These are phyloP conservation scores for Colletotrichum sp. DNA, from an alignment of 2,329 filamentous ascomycete species.

Conservation along the genomic window DNA sequence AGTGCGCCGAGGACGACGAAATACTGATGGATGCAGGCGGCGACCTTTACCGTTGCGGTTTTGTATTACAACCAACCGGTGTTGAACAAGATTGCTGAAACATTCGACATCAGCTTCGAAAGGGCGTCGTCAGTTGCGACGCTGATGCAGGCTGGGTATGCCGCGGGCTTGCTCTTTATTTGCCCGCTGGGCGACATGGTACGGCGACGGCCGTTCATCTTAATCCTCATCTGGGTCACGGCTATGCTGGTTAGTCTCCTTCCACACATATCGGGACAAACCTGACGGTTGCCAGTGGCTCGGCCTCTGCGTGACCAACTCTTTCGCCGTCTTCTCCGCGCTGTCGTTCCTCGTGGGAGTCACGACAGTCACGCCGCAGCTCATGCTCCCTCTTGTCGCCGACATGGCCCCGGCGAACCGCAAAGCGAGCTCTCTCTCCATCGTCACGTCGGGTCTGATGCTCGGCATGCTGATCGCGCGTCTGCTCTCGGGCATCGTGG, in stretches of 20 bases:
- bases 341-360: slow-evolving; percentile 77
- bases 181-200: slow-evolving; percentile 78
- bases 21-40: slow-evolving; percentile 39
- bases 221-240: slow-evolving; percentile 70
- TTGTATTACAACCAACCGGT: slow-evolving; percentile 85
- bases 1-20: neutral
- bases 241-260: slow-evolving; percentile 62
- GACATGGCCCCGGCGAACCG: slow-evolving; percentile 75
- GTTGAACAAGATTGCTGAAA: slow-evolving; percentile 73
- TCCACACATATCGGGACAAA: too few relatives aligned
- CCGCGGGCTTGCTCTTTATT: slow-evolving; percentile 73
- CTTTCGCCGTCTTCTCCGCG: slow-evolving; percentile 68
- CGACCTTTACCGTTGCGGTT: slow-evolving; percentile 76
- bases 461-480: slow-evolving; percentile 79
- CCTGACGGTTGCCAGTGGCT: slow-evolving; percentile 55
- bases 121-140: slow-evolving; percentile 72
- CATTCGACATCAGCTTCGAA: slow-evolving; percentile 75
- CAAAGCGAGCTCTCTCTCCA: slow-evolving; percentile 72
- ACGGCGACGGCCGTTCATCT: slow-evolving; percentile 70
- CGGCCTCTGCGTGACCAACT: slow-evolving; percentile 71
- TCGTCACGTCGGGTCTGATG: slow-evolving; percentile 77
- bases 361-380: slow-evolving; percentile 80
- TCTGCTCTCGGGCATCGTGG: slow-evolving; percentile 75
- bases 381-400: slow-evolving; percentile 82
- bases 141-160: slow-evolving; percentile 81